Evolutionary conservation across 768 basidiomycete species (phyloP), one percentile per base, ranked within the genome.

Genomic region (Psilocybe cubensis): DNA sequence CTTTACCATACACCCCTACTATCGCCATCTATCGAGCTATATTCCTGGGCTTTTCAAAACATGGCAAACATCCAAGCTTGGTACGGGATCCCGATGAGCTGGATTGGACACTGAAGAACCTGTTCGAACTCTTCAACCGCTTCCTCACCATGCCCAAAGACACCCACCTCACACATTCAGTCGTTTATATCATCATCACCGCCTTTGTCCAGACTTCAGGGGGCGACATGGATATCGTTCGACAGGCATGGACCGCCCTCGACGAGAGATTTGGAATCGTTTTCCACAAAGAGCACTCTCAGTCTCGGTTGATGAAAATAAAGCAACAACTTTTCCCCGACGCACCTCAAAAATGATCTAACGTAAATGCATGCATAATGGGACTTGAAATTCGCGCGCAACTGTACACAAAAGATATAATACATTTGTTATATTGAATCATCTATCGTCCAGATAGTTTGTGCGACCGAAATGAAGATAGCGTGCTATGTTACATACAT

Each of bases 41-140:
- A 38, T 93, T 95, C 66, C 78, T 89, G 17, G 92, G 90, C 1
- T 94, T 92, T 68, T 74, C 78, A 6, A 82, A 81, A 10, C 85
- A 90, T 62, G 89, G 82, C 35, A 60, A 72, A 29, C 64, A 69
- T 6, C 65, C 70, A 41, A 41, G 59, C 35, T 44, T 41, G 12
- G 33, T 52, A 11, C 43, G 25, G 9, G 50, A 58, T 48, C 52
- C 40, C 18, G 41, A 63, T 29, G 54, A 64, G 11, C 70, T 66
- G n/a, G 61, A 66, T 23, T 94, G 91, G 91, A 81, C 80, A 10
- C 70, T 83, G 54, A 68, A 77, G 3, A 81, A 83, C 59, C 81
- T 94, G 41, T 68, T 79, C 6, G 65, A 74, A 1, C 63, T 94
- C 21, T 89, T 90, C 63, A 70, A 80, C 24, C 76, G 78, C 24